Conservation (phyloP, 2,329 filamentous ascomycete genomes). For the Acarospora socialis region DNA sequence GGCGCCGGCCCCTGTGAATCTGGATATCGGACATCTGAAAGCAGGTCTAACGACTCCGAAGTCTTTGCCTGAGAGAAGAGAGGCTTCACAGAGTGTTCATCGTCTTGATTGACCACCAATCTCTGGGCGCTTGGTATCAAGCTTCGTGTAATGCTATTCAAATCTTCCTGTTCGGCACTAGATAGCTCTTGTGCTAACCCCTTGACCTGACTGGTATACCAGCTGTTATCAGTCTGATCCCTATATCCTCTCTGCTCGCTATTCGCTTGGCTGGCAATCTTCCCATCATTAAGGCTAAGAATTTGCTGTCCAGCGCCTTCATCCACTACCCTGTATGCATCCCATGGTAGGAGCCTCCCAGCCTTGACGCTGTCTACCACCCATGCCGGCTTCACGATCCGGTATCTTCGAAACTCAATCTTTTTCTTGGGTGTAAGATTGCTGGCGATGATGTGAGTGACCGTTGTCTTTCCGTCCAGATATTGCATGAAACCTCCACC, state of each 20-base stretch:
- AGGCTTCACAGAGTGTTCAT: too few species aligned
- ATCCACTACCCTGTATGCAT: constrained; percentile 68
- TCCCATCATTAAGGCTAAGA: constrained; percentile 49
- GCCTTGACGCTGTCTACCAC: constrained; percentile 76
- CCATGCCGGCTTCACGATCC: constrained; percentile 91
- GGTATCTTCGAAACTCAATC: constrained; percentile 73
- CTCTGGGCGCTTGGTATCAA: too few species aligned
- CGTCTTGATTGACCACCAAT: too few species aligned
- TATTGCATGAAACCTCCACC: constrained; percentile 95
- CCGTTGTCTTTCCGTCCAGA: constrained; percentile 82
- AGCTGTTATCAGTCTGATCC: constrained; percentile 69
- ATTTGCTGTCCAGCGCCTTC: constrained; percentile 73
- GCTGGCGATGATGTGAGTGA: constrained; percentile 90
- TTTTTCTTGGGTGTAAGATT: constrained; percentile 83
- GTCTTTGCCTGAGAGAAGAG: too few species aligned
- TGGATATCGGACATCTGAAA: too few species aligned
- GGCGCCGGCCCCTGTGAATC: too few species aligned
- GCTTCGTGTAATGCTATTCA: too few species aligned
- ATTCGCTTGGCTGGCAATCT: constrained; percentile 51
- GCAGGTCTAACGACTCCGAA: too few species aligned
- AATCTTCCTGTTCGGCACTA: too few species aligned
- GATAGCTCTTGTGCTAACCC: constrained; percentile 20
- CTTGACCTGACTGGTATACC: constrained; percentile 62
- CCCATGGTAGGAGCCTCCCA: constrained; percentile 73
- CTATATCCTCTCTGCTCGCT: constrained; percentile 51